These are phyloP conservation scores for Phialophora expanda DNA, from an alignment of 2,329 filamentous ascomycete genomes.

Conservation along the genomic window DNA sequence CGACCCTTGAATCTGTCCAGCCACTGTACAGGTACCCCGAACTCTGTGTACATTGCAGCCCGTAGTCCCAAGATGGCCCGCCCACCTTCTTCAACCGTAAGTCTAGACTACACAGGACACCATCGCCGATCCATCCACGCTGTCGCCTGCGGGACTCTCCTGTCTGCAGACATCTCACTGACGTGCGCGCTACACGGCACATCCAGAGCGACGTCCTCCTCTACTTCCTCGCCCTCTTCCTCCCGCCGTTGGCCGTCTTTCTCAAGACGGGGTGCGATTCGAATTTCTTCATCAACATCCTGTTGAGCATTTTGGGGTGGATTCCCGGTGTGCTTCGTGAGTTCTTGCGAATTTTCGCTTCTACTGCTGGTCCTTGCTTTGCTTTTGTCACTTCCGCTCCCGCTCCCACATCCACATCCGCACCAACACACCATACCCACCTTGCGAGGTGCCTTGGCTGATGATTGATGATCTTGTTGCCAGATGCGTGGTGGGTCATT, in stretches of 20 bases:
- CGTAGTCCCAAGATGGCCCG: constrained; percentile 17
- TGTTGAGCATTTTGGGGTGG: constrained; percentile 76
- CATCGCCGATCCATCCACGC: no score
- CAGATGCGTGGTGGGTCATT: constrained; percentile 38
- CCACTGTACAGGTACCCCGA: not conserved
- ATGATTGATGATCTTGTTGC: not conserved
- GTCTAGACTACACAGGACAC: not conserved
- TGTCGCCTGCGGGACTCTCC: no score
- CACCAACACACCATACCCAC: not conserved
- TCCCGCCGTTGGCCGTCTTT: constrained; percentile 90
- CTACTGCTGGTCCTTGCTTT: not conserved
- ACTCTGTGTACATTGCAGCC: no score
- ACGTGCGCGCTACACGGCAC: no score
- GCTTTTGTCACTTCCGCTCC: not conserved
- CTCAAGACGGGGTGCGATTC: constrained; percentile 87
- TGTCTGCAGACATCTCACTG: not conserved
- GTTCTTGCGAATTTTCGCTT: constrained; percentile 44
- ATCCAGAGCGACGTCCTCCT: constrained; percentile 36
- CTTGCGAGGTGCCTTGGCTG: not conserved
- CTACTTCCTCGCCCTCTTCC: constrained; percentile 77
- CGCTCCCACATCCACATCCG: not conserved
- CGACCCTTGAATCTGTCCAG: not conserved
- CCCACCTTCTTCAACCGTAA: constrained; percentile 26
- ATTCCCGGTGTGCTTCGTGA: constrained; percentile 84
- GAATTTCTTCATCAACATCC: constrained; percentile 89